Evolutionary conservation across 257 asterid genomes (phyloP), one percentile per base, ranked within the genome.

Genomic region (Rhazya stricta): DNA sequence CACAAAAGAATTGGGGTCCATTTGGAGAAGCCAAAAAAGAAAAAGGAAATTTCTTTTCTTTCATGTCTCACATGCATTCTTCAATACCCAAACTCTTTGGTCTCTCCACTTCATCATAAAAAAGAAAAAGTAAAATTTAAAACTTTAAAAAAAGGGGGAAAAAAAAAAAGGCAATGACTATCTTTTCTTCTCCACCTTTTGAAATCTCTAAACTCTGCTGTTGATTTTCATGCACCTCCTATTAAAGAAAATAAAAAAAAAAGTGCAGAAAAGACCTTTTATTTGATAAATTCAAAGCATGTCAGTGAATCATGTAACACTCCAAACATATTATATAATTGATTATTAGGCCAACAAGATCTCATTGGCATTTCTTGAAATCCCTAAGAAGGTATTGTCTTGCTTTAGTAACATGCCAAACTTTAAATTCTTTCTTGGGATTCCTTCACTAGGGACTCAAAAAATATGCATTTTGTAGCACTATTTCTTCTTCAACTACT

Each of bases 361-460:
- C 74, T 74, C 74, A 70, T 83, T 76, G 85, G 86, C 83, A 86
- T 91, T 81, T 81, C 81, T 89, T 83, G 76, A 71, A 91, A 91
- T 89, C 93, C 96, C 89, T 81, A 84, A 83, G 86, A 85, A 79
- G 76, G 78, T 77, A 67, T 79, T 77, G 90, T 86, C 88, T 84
- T 74, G 84, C 95, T 88, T 87, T 89, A 86, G 91, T 85, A 88
- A 85, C 93, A 88, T 89, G 93, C 90, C 97, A 88, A 91, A 85
- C 77, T 46, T 74, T 60, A 54, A 73, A 76, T 80, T 71, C 78
- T 80, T 80, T 67, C 56, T 80, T 54, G 78, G 84, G 84, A 76
- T 80, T 74, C 81, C 73, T 60, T 70, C 66, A 34, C 36, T 12
- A 34, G 41, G 42, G n/a, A 18, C 23, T 1, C 3, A 39, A 5